Base-by-base conservation (phyloP, 2,329 filamentous ascomycete genomes). In the Stachybotrys echinatus region DNA sequence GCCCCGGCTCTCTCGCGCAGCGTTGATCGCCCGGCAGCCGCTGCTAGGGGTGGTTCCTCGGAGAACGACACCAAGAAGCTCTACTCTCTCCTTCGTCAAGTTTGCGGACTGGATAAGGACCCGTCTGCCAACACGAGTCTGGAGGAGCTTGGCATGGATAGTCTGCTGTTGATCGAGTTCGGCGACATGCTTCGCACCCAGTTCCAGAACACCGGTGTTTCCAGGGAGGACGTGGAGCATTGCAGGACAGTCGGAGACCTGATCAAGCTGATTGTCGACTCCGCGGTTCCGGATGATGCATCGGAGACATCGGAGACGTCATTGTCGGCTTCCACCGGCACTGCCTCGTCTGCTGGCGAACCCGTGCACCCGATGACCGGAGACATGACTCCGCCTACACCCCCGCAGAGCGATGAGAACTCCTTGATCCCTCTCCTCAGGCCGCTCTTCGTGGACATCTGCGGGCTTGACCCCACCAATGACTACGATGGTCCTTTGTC, bases 21-120 rank as follows among this genome's bases (percentile, higher is more conserved):
- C n/a, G n/a, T n/a, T n/a, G n/a, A n/a, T n/a, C n/a, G n/a, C n/a
- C n/a, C n/a, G 27, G 10, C 27, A 5, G 10, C 27, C 5, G 27
- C 27, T 34, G 10, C 27, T 34, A 34, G 27, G 5, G 27, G 27
- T 5, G 3, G 14, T 34, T 34, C 27, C 27, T 34, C 44, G 44
- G 23, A 46, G 27, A 37, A 12, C 14, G 23, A 12, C 27, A 27
- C 17, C 27, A 57, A 23, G 3, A 40, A 20, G 22, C 31, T 43
- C 21, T 12, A 14, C 10, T 22, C 38, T 21, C 75, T 79, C 57
- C 68, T 79, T 47, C 72, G 74, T 31, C 73, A 75, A 55, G 74
- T 79, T 58, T 78, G 77, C 71, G 75, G 75, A 55, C 73, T 78
- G 39, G 70, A 74, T 47, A 64, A 74, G 37, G 72, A 74, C 34